A percentile compares a stretch with the other conserved stretches of the same genome.
These are phyloP conservation scores for Chytriomyces sp. DNA, from an alignment of 192 early-diverging fungal species.

Conservation along the genomic window DNA sequence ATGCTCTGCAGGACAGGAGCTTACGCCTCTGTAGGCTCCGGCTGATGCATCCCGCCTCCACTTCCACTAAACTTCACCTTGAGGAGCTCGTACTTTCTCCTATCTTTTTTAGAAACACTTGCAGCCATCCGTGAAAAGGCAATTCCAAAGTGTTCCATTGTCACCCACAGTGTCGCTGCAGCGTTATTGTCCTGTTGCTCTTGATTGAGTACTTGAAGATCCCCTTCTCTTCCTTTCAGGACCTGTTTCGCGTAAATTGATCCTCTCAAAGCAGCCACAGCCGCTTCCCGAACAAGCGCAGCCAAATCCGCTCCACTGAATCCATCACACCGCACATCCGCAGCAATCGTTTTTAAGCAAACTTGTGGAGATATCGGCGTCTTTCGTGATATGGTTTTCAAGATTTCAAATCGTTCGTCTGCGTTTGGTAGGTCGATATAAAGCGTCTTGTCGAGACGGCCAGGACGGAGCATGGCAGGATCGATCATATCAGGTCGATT, in stretches of 20 bases:
- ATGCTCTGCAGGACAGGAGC: no score
- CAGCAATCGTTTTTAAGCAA: slow-evolving; percentile 51
- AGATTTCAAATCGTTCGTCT: slow-evolving; percentile 81
- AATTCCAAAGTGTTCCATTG: slow-evolving; percentile 70
- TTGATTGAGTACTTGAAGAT: slow-evolving; percentile 34
- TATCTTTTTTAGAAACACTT: slow-evolving; percentile 62
- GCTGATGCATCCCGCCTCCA: not conserved
- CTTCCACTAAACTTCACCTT: slow-evolving; percentile 37
- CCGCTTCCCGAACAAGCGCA: slow-evolving; percentile 62
- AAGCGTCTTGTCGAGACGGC: slow-evolving; percentile 95
- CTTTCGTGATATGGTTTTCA: slow-evolving; percentile 72
- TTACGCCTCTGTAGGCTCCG: no score
- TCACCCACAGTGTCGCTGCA: slow-evolving; percentile 58
- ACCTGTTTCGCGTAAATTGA: slow-evolving; percentile 52
- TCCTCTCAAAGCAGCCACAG: slow-evolving; percentile 77
- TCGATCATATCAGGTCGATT: slow-evolving; percentile 98
- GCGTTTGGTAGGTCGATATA: slow-evolving; percentile 92
- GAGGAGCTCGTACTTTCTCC: slow-evolving; percentile 30
- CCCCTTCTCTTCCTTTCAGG: slow-evolving; percentile 30
- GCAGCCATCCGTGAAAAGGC: slow-evolving; percentile 82
- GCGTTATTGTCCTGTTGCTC: slow-evolving; percentile 26
- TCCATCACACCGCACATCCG: slow-evolving; percentile 55
- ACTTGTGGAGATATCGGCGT: slow-evolving; percentile 42
- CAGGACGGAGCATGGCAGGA: slow-evolving; percentile 96
- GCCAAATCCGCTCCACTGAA: slow-evolving; percentile 68